A percentile compares a stretch with the other conserved stretches of the same genome.
phyloP scores from a whole-genome alignment of 495 filamentous ascomycete species.

The Aspergillus ellipticus region DNA sequence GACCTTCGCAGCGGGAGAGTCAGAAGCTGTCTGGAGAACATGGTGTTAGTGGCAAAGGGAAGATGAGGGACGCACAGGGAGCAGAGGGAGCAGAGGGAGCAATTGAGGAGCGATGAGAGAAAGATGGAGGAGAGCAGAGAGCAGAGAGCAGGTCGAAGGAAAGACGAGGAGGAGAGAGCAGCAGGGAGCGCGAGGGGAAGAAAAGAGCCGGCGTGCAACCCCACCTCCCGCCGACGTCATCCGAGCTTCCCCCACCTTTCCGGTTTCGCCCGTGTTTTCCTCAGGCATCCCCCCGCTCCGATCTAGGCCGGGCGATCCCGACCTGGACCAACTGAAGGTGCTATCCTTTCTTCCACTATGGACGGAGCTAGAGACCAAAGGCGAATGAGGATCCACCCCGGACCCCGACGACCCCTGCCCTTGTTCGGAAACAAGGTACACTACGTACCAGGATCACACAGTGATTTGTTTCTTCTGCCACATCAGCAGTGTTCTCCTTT shows the following conservation, averaged over 20 bases:
- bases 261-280: conserved; percentile 1
- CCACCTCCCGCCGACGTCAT: conserved; percentile 1
- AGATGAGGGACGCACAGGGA: neutral
- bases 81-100: too few relatives aligned
- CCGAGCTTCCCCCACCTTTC: neutral
- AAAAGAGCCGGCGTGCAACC: conserved; percentile 1
- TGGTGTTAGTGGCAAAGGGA: neutral
- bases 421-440: too few relatives aligned
- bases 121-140: neutral
- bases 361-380: too few relatives aligned
- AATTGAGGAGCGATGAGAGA: neutral
- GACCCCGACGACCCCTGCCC: too few relatives aligned
- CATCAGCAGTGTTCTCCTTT: too few relatives aligned
- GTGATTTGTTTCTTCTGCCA: too few relatives aligned
- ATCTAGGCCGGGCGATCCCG: too few relatives aligned
- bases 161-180: neutral
- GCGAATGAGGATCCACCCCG: too few relatives aligned
- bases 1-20: conserved; percentile 10
- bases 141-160: neutral
- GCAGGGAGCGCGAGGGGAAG: neutral
- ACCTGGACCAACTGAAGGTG: too few relatives aligned
- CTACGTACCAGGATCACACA: too few relatives aligned
- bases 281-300: too few relatives aligned
- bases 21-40: conserved; percentile 8
- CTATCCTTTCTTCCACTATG: too few relatives aligned